Percentiles rank a stretch among this genome's conserved stretches.
Evolutionary conservation across 495 filamentous ascomycete genomes (phyloP).

Genomic region (Niebla homalea): DNA sequence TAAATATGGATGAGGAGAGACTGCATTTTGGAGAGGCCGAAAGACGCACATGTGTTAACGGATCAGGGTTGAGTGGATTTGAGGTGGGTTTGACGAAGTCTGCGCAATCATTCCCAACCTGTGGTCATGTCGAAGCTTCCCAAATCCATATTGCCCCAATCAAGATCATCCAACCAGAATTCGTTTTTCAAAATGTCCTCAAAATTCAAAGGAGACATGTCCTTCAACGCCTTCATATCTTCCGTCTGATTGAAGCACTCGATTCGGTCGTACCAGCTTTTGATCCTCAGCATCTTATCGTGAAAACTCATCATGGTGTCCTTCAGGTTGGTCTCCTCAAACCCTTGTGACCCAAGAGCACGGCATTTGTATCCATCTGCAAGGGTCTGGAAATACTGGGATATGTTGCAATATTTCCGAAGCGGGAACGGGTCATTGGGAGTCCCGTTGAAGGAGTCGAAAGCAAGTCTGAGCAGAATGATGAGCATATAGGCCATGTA

Average conservation of each 20-base stretch:
- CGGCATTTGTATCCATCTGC: background rate
- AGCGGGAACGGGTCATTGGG: background rate
- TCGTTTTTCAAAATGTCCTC: background rate
- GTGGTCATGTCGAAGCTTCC: background rate
- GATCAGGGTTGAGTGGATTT: background rate
- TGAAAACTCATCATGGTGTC: background rate
- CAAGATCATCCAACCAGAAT: background rate
- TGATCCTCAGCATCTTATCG: background rate
- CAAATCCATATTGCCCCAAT: background rate
- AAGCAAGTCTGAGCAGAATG: conserved; percentile 1
- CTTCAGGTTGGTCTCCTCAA: background rate
- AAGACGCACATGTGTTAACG: background rate
- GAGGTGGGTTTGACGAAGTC: background rate
- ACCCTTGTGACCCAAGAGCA: background rate
- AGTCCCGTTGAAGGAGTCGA: background rate
- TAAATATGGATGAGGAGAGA: too few species aligned
- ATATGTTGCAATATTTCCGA: background rate
- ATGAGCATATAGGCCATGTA: background rate
- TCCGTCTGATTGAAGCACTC: background rate
- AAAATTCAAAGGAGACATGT: background rate
- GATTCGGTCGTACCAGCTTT: background rate
- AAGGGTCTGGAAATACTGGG: background rate
- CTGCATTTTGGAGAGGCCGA: too few species aligned
- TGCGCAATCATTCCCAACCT: background rate
- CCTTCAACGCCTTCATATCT: background rate